Conservation (phyloP, 176 grass and related monocot species). For the Saccharum officinarum region DNA sequence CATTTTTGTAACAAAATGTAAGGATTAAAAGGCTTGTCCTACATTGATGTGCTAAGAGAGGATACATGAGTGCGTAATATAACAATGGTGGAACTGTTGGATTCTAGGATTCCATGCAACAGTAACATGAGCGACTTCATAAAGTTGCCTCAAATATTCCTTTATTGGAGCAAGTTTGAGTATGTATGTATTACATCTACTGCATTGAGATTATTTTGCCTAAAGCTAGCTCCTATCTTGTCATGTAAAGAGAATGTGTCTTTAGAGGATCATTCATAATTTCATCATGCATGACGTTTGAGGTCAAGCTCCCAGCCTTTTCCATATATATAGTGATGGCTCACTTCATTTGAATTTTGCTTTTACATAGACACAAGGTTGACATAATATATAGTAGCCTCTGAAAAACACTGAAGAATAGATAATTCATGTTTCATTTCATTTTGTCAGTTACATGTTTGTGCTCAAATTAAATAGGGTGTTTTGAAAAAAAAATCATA, state of each 20-base stretch:
- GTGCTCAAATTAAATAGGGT: neutral
- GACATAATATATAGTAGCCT: neutral
- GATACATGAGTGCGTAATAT: no score
- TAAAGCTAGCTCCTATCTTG: neutral
- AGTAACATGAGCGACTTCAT: no score
- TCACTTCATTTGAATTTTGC: neutral
- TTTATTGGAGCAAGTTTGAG: no score
- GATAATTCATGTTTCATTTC: neutral
- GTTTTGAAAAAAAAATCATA: neutral
- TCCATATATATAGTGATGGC: neutral
- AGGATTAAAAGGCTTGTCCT: no score
- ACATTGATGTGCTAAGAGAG: no score
- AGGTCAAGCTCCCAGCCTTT: neutral
- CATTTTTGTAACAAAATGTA: no score
- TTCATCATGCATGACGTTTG: neutral
- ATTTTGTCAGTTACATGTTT: neutral
- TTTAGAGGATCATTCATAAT: neutral
- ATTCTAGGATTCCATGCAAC: no score
- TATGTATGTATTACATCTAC: no score
- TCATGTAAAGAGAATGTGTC: neutral
- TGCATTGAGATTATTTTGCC: no score
- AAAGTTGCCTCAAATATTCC: no score
- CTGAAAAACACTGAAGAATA: neutral
- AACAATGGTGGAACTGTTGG: no score
- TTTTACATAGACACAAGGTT: neutral